Conservation (phyloP, 225 moss, liverwort and hornwort species). For the Rhytidiadelphus loreus region DNA sequence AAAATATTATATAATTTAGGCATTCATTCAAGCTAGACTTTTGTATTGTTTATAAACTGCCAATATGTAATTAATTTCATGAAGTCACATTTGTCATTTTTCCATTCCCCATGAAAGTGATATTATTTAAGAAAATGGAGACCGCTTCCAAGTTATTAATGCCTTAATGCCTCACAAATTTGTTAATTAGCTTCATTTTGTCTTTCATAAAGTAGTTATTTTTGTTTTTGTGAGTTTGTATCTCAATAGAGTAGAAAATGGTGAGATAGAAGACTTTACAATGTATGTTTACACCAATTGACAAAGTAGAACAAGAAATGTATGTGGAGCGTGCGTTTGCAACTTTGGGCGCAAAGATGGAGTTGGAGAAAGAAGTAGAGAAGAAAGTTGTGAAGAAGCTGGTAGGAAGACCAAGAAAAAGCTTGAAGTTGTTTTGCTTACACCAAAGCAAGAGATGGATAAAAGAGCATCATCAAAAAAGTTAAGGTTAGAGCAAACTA, state of each 20-base stretch:
- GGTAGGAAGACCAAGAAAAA: neutral
- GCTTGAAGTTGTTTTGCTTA: neutral
- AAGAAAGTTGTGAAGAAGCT: neutral
- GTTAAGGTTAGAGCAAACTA: no score
- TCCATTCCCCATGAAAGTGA: neutral
- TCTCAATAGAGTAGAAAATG: no score
- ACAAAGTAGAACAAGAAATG: neutral
- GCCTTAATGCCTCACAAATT: neutral
- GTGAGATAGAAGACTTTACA: neutral
- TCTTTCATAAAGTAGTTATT: neutral
- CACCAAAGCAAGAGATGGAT: no score
- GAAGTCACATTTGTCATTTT: no score
- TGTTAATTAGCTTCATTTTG: neutral
- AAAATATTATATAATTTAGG: no score
- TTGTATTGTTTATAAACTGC: no score
- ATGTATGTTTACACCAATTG: neutral
- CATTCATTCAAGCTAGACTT: no score
- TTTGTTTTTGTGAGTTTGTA: no score
- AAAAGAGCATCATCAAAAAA: no score
- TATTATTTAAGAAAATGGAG: neutral
- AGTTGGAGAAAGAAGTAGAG: neutral
- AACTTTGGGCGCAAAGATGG: neutral
- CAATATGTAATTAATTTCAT: no score
- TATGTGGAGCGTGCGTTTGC: neutral
- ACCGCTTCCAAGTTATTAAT: neutral